Percentiles rank a stretch among this genome's conserved stretches.
These are phyloP conservation scores for Ceratobasidium sp. DNA, from an alignment of 1,284 basidiomycete species.

Conservation along the genomic window DNA sequence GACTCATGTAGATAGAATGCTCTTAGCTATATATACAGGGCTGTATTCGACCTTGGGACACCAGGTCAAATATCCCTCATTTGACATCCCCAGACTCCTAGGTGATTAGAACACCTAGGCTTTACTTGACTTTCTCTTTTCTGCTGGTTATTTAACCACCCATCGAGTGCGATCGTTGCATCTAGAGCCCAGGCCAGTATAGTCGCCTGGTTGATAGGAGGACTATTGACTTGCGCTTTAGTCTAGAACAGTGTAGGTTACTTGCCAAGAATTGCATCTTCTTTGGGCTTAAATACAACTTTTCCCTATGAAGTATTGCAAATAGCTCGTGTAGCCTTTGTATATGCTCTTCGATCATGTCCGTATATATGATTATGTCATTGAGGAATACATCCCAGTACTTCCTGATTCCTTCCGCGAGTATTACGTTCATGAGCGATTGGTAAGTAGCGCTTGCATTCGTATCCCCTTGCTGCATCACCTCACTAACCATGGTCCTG, in stretches of 20 bases:
- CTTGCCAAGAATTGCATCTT: slow-evolving; percentile 7
- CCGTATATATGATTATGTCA: slow-evolving; percentile 49
- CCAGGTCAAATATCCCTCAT: too few species aligned
- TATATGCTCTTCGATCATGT: slow-evolving; percentile 40
- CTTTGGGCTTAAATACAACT: slow-evolving; percentile 26
- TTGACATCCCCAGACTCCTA: too few species aligned
- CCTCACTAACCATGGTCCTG: slow-evolving; percentile 52
- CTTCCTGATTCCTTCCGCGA: slow-evolving; percentile 43
- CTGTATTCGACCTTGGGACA: too few species aligned
- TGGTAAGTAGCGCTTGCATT: slow-evolving; percentile 52
- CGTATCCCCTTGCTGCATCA: slow-evolving; percentile 53
- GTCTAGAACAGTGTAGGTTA: slow-evolving; percentile 7
- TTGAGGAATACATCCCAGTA: slow-evolving; percentile 51
- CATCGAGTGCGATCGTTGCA: too few species aligned
- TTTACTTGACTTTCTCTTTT: too few species aligned
- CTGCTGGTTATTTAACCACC: too few species aligned
- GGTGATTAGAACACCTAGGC: too few species aligned
- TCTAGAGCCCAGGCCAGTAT: too few species aligned
- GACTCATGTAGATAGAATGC: too few species aligned
- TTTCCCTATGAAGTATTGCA: slow-evolving; percentile 35
- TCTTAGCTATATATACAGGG: too few species aligned
- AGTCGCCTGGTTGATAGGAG: too few species aligned
- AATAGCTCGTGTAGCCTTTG: slow-evolving; percentile 31
- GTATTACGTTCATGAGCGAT: slow-evolving; percentile 51
- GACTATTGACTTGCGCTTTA: too few species aligned